Conservation (phyloP, 2,329 filamentous ascomycete genomes). For the Domatiomyces globalis region DNA sequence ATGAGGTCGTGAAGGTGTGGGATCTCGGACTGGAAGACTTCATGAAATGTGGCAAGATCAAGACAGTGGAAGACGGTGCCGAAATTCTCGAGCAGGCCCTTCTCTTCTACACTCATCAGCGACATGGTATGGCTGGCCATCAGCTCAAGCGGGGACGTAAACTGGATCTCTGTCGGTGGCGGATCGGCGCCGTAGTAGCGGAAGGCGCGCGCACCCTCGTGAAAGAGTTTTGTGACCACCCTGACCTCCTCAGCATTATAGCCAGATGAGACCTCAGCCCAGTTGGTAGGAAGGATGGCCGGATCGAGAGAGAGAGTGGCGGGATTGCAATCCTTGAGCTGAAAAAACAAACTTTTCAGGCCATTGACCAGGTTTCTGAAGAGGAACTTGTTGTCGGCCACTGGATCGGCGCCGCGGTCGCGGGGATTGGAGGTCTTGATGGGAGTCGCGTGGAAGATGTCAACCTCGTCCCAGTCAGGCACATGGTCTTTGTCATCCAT, state of each 20-base stretch:
- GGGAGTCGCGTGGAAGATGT: constrained; percentile 90
- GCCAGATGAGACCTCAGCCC: constrained; percentile 89
- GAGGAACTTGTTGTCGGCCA: constrained; percentile 92
- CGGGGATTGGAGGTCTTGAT: constrained; percentile 90
- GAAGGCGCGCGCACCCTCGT: constrained; percentile 91
- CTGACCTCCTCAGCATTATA: constrained; percentile 96
- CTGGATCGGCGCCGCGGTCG: constrained; percentile 76
- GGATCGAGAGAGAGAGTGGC: constrained; percentile 54
- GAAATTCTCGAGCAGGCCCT: constrained; percentile 92
- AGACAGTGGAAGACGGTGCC: constrained; percentile 98
- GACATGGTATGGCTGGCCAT: constrained; percentile 93
- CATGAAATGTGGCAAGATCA: constrained; percentile 93
- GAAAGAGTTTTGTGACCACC: constrained; percentile 92
- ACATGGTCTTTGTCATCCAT: constrained; percentile 65
- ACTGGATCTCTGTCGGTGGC: constrained; percentile 54
- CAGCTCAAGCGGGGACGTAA: constrained; percentile 73
- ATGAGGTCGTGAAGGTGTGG: constrained; percentile 94
- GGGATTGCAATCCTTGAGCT: constrained; percentile 79
- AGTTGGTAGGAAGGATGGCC: constrained; percentile 69
- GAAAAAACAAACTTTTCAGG: constrained; percentile 90
- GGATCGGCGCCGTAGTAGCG: constrained; percentile 92
- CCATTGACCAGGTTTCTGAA: constrained; percentile 95
- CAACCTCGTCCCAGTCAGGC: constrained; percentile 94
- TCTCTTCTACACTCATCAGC: constrained; percentile 88
- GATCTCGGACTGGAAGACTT: constrained; percentile 96